Evolutionary conservation across 257 asterid genomes (phyloP).

Genomic region (Nicotiana undulata): DNA sequence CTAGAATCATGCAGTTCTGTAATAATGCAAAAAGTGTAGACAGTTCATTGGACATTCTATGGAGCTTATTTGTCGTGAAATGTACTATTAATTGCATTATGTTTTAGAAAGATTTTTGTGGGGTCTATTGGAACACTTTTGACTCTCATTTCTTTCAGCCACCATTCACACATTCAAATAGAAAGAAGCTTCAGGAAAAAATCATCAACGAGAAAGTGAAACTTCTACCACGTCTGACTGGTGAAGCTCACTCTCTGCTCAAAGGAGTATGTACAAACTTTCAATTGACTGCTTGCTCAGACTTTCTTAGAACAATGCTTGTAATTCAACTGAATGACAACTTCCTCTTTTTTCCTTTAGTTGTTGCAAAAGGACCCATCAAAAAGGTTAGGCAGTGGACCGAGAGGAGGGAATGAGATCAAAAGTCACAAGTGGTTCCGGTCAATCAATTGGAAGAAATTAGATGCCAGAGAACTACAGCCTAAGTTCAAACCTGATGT

Average conservation of each 20-base stretch:
- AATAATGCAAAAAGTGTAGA: background rate
- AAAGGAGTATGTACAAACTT: conserved; percentile 57
- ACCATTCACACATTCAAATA: conserved; percentile 67
- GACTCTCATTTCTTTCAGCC: conserved; percentile 42
- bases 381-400: conserved; percentile 72
- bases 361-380: conserved; percentile 75
- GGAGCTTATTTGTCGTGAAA: background rate
- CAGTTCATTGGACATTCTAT: background rate
- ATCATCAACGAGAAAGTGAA: conserved; percentile 76
- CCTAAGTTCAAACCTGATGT: conserved; percentile 82
- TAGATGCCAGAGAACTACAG: conserved; percentile 59
- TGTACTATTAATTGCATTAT: background rate
- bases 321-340: background rate
- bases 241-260: conserved; percentile 77
- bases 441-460: conserved; percentile 69
- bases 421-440: conserved; percentile 76
- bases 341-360: conserved; percentile 22
- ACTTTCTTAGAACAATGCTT: background rate
- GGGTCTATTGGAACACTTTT: background rate
- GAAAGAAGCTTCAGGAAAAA: conserved; percentile 91
- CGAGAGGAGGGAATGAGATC: conserved; percentile 78
- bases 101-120: background rate
- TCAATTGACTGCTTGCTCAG: background rate
- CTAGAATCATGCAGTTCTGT: background rate
- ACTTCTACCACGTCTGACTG: conserved; percentile 72